Conservation (phyloP, 495 filamentous ascomycete species). For the Beverwykella pulmonaria region DNA sequence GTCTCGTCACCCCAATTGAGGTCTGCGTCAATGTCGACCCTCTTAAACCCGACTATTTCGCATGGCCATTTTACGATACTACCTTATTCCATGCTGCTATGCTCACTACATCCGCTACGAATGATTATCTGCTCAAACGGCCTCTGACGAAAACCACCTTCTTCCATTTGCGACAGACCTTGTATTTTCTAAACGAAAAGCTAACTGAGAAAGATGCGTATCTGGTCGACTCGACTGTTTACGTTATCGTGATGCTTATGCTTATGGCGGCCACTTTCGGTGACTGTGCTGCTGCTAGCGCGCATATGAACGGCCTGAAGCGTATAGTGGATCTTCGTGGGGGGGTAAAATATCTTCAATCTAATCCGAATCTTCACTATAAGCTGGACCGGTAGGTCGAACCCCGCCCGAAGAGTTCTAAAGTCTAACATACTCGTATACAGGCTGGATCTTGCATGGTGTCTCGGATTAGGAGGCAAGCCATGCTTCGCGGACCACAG, state of each 20-base stretch:
- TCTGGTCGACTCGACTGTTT: not conserved
- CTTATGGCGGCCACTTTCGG: not conserved
- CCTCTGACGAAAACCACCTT: not conserved
- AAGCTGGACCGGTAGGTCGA: conserved; percentile 11
- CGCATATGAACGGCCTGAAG: conserved; percentile 7
- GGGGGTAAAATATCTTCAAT: not conserved
- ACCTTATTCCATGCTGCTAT: conserved; percentile 9
- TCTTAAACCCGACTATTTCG: not conserved
- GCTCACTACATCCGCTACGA: not conserved
- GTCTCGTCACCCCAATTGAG: not conserved
- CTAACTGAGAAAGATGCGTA: not conserved
- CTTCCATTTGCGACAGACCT: not conserved
- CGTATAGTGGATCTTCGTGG: conserved; percentile 11
- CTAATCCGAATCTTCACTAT: not conserved
- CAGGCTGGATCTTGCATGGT: conserved; percentile 2
- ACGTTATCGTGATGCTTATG: conserved; percentile 9
- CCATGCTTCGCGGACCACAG: not conserved
- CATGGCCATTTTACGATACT: conserved; percentile 5
- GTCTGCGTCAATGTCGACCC: not conserved
- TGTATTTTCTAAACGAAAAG: not conserved
- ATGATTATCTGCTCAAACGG: not conserved
- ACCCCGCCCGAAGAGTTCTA: too few species aligned
- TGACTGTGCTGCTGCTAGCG: not conserved
- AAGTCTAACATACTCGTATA: not conserved
- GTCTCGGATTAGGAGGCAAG: conserved; percentile 2